phyloP scores from a whole-genome alignment of 495 filamentous ascomycete species.

The Talaromyces wortmannii region DNA sequence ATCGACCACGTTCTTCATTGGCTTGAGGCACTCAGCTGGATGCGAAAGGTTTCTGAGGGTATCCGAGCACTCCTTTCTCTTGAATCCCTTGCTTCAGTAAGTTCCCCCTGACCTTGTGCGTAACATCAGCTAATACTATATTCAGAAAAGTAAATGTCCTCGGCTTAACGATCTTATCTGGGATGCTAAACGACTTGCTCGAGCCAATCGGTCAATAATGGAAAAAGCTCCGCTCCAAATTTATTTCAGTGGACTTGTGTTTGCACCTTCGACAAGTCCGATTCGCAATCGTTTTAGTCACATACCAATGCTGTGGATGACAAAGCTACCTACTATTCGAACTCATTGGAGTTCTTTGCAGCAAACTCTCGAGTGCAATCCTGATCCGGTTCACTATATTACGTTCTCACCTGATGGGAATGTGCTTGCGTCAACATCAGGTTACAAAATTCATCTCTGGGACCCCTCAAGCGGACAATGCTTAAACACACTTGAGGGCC shows the following conservation, averaged over 20 bases:
- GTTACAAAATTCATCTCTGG: conserved; percentile 13
- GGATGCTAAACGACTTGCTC: conserved; percentile 23
- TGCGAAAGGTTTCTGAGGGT: conserved; percentile 6
- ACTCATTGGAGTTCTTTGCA: conserved; percentile 11
- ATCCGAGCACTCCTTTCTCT: background rate
- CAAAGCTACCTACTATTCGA: conserved; percentile 1
- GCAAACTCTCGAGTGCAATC: conserved; percentile 9
- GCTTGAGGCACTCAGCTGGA: conserved; percentile 12
- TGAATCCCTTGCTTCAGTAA: no score
- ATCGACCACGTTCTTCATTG: conserved; percentile 13
- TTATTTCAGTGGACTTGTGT: conserved; percentile 22
- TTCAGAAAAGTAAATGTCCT: background rate
- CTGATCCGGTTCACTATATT: background rate
- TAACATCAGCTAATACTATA: background rate
- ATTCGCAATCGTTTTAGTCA: conserved; percentile 10
- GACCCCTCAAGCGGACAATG: no score
- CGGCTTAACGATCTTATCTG: conserved; percentile 13
- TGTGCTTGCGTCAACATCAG: conserved; percentile 6
- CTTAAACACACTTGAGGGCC: no score
- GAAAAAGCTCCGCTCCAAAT: conserved; percentile 21
- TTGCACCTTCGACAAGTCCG: conserved; percentile 17
- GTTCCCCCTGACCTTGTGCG: no score
- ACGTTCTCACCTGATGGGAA: conserved; percentile 15
- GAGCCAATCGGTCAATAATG: conserved; percentile 13
- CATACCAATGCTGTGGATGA: conserved; percentile 6